Percentiles rank a stretch among this genome's conserved stretches.
phyloP scores from a whole-genome alignment of 139 green algal genomes.

The Coccomyxa sp. region DNA sequence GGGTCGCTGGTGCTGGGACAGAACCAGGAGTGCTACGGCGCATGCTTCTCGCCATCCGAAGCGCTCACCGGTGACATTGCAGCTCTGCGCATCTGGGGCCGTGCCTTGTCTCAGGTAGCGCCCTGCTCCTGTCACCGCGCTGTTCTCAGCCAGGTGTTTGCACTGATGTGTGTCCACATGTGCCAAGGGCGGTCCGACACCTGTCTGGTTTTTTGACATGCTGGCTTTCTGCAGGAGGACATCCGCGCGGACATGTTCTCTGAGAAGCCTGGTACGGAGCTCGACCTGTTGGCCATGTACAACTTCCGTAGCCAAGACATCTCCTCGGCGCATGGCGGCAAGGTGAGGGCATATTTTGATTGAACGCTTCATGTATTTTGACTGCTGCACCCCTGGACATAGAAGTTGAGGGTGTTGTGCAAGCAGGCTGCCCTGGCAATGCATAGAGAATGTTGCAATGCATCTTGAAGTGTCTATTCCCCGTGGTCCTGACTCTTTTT shows the following conservation, averaged over 20 bases:
- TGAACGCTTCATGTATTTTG: no score
- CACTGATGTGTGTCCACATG: no score
- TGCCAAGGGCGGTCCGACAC: no score
- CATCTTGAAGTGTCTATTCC: no score
- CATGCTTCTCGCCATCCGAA: constrained; percentile 70
- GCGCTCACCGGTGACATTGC: constrained; percentile 66
- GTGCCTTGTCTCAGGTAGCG: constrained; percentile 36
- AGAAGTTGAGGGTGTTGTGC: no score
- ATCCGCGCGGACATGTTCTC: constrained; percentile 52
- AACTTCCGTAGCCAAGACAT: constrained; percentile 42
- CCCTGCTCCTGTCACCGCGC: background rate
- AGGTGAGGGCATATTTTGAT: background rate
- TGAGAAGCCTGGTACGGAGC: constrained; percentile 17
- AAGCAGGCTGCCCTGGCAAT: no score
- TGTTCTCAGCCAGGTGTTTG: no score
- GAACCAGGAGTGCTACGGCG: constrained; percentile 77
- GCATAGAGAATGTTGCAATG: no score
- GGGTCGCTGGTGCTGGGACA: constrained; percentile 72
- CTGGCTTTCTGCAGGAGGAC: constrained; percentile 24
- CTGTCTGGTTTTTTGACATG: no score
- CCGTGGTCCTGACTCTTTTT: no score
- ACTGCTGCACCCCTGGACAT: no score
- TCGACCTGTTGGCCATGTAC: constrained; percentile 55
- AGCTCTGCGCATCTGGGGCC: constrained; percentile 66
- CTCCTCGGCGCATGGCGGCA: background rate